A percentile compares a stretch with the other conserved stretches of the same genome.
phyloP scores from a whole-genome alignment of 2,329 filamentous ascomycete genomes.

The Epichloe festucae region DNA sequence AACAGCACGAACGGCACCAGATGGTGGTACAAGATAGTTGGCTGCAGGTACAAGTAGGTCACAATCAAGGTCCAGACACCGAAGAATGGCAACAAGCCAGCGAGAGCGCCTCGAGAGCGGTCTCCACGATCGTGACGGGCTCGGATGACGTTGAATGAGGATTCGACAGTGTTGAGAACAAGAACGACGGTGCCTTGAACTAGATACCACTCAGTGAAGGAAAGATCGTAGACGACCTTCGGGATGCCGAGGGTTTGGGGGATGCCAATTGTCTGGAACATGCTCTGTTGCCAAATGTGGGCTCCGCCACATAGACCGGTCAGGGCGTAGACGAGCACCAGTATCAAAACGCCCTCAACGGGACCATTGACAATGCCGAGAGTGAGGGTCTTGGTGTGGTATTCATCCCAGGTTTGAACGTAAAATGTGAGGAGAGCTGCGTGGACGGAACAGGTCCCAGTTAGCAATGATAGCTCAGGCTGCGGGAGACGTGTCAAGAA shows the following conservation, averaged over 20 bases:
- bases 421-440: conserved; percentile 91
- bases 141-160: conserved; percentile 71
- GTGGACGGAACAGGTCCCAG: conserved; percentile 2
- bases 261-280: conserved; percentile 61
- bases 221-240: conserved; percentile 57
- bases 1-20: conserved; percentile 84
- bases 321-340: conserved; percentile 68
- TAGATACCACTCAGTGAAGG: conserved; percentile 89
- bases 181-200: conserved; percentile 72
- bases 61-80: conserved; percentile 64
- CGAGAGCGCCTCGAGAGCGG: conserved; percentile 58
- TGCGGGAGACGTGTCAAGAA: background rate
- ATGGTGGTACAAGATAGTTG: conserved; percentile 67
- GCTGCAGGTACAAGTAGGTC: conserved; percentile 73
- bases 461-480: background rate
- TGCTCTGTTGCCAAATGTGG: conserved; percentile 83
- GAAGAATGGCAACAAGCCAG: conserved; percentile 74
- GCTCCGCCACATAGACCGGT: conserved; percentile 79
- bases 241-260: conserved; percentile 53
- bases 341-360: conserved; percentile 82
- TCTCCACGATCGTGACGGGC: conserved; percentile 65
- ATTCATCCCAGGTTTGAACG: conserved; percentile 98
- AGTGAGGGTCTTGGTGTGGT: conserved; percentile 92
- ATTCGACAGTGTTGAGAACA: conserved; percentile 71
- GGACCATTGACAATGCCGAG: conserved; percentile 87